Evolutionary conservation across 306 rosid genomes (phyloP).

Genomic region (Carpinus fangiana): DNA sequence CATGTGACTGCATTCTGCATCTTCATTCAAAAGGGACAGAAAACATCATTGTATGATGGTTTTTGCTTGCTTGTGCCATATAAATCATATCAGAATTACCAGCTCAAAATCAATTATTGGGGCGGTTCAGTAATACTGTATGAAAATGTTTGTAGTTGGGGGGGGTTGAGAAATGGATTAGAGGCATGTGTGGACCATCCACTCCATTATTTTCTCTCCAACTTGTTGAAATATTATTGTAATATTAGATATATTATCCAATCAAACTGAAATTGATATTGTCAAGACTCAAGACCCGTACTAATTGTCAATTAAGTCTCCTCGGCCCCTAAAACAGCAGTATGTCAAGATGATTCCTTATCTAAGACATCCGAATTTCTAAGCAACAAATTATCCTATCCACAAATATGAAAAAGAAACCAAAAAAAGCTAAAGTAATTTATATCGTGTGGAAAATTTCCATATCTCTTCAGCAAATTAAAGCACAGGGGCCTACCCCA

Average conservation of each 20-base stretch:
- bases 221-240: constrained; percentile 30
- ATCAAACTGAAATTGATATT: constrained; percentile 32
- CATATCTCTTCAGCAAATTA: constrained; percentile 39
- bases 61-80: not conserved
- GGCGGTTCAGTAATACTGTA: not conserved
- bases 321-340: constrained; percentile 28
- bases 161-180: not conserved
- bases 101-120: constrained; percentile 14
- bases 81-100: not conserved
- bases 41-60: not conserved
- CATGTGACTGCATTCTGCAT: not conserved
- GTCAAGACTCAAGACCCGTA: constrained; percentile 31
- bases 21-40: not conserved
- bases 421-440: not conserved
- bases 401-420: constrained; percentile 3
- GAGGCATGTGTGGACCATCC: constrained; percentile 29
- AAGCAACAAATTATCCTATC: constrained; percentile 11
- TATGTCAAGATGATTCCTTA: constrained; percentile 32
- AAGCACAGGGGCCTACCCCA: constrained; percentile 53
- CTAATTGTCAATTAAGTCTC: constrained; percentile 35
- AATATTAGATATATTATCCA: constrained; percentile 23
- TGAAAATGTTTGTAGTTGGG: constrained; percentile 1
- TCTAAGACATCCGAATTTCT: constrained; percentile 9
- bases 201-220: constrained; percentile 19
- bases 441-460: constrained; percentile 17